Conservation (phyloP, 2,329 filamentous ascomycete species). For the Calonectria fujianensis region DNA sequence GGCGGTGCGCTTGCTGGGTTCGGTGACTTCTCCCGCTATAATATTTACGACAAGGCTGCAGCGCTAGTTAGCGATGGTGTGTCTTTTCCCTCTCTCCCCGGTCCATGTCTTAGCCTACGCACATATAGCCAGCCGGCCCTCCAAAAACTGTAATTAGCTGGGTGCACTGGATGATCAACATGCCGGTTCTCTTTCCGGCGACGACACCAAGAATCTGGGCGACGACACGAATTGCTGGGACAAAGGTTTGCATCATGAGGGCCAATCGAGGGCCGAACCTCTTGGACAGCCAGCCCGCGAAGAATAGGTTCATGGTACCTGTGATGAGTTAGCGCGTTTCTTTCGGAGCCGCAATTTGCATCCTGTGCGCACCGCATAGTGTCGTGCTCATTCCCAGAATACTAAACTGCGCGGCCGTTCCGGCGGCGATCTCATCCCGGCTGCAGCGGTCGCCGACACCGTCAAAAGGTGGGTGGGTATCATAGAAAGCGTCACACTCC, state of each 20-base stretch:
- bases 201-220: conserved; percentile 80
- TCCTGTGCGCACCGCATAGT: conserved; percentile 71
- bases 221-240: conserved; percentile 78
- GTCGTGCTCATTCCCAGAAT: conserved; percentile 81
- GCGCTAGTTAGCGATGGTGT: conserved; percentile 1
- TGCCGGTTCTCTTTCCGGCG: conserved; percentile 76
- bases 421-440: conserved; percentile 77
- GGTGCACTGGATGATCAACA: conserved; percentile 79
- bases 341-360: accelerated
- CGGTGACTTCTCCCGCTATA: conserved; percentile 79
- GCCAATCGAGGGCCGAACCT: conserved; percentile 77
- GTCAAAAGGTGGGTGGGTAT: conserved; percentile 70
- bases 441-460: conserved; percentile 73
- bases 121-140: conserved; percentile 81
- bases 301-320: conserved; percentile 69
- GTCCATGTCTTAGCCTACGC: conserved; percentile 20
- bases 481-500: conserved; percentile 83
- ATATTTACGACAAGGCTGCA: conserved; percentile 78
- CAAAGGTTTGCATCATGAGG: conserved; percentile 77
- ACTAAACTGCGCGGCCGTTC: conserved; percentile 78
- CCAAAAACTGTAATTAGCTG: conserved; percentile 82
- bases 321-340: accelerated
- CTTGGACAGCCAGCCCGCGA: conserved; percentile 81
- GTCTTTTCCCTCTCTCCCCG: neutral
- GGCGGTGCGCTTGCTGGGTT: conserved; percentile 75